Evolutionary conservation across 176 grass and related monocot genomes (phyloP).

Genomic region (Lolium perenne): DNA sequence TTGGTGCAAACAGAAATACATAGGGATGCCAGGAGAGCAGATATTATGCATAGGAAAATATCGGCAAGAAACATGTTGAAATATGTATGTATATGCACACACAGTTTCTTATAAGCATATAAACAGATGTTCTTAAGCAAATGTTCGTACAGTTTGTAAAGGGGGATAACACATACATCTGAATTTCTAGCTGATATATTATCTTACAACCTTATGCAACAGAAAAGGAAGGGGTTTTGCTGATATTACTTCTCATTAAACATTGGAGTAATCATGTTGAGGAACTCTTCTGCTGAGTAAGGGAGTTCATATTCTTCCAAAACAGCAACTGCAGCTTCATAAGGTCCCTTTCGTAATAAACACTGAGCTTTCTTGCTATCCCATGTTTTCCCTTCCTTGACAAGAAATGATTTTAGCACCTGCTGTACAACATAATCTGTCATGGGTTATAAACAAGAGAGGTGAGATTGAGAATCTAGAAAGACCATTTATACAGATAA

Average conservation of each 20-base stretch:
- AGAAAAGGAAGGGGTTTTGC: background rate
- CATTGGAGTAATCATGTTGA: constrained; percentile 68
- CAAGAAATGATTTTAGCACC: constrained; percentile 70
- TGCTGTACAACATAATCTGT: constrained; percentile 74
- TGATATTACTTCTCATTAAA: constrained; percentile 79
- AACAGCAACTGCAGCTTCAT: constrained; percentile 72
- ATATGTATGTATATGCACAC: background rate
- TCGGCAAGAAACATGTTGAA: background rate
- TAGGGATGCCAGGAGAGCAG: background rate
- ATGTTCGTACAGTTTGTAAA: background rate
- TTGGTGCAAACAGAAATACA: constrained; percentile 1
- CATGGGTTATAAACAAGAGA: constrained; percentile 38
- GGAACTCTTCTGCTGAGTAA: constrained; percentile 79
- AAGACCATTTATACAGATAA: background rate
- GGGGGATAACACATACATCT: background rate
- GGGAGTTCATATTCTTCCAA: constrained; percentile 83
- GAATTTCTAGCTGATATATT: constrained; percentile 1
- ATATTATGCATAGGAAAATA: background rate
- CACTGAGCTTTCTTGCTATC: constrained; percentile 69
- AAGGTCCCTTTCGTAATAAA: constrained; percentile 73
- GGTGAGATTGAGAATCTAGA: constrained; percentile 5
- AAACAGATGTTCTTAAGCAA: background rate
- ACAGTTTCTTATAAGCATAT: background rate
- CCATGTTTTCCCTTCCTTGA: constrained; percentile 80
- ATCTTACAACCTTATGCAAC: background rate